Evolutionary conservation across 139 green algal species (phyloP).

Genomic region (Chlorella sp.): DNA sequence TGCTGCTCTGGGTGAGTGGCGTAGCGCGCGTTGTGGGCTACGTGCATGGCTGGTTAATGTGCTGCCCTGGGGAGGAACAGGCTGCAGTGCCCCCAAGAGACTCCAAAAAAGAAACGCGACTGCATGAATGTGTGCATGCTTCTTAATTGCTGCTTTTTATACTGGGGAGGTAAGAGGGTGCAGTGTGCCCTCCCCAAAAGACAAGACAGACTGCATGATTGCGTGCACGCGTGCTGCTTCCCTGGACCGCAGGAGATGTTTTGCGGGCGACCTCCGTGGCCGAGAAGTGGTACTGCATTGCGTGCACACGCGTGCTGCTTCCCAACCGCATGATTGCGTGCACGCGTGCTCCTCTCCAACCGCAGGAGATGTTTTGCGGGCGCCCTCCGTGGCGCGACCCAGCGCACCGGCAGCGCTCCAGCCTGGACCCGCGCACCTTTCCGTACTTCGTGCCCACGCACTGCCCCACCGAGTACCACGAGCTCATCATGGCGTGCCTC

Average conservation of each 20-base stretch:
- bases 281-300: background rate
- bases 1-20: slow-evolving; percentile 7
- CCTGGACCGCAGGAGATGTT: background rate
- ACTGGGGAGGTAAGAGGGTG: background rate
- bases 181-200: background rate
- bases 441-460: background rate
- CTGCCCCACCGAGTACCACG: background rate
- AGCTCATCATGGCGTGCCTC: background rate
- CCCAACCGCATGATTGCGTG: background rate
- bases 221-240: background rate
- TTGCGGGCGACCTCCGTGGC: background rate
- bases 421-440: background rate
- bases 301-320: background rate
- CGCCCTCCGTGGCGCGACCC: slow-evolving; percentile 4
- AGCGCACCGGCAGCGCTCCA: background rate
- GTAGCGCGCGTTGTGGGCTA: background rate
- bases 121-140: background rate
- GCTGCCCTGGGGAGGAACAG: too few species aligned
- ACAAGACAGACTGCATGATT: background rate
- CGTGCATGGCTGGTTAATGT: background rate
- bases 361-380: slow-evolving; percentile 3
- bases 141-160: too few species aligned
- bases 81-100: too few species aligned
- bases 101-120: too few species aligned
- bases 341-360: background rate